Percentiles rank a stretch among this genome's conserved stretches.
phyloP scores from a whole-genome alignment of 441 rosid genomes.

The Aquilaria agallochum region DNA sequence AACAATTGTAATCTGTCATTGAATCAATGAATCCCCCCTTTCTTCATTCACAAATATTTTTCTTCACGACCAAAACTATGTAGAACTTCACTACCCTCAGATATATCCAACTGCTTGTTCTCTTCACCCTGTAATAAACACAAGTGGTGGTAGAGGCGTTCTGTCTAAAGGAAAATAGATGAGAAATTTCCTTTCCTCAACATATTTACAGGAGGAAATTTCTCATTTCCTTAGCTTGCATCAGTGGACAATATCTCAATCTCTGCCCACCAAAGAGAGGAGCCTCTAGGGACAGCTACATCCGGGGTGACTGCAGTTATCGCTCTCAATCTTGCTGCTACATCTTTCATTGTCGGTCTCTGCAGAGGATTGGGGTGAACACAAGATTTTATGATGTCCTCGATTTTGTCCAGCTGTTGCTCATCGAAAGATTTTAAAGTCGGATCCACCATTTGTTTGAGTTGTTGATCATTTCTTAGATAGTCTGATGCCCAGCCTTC shows the following conservation, averaged over 20 bases:
- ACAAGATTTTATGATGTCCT: conserved; percentile 33
- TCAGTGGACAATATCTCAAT: conserved; percentile 43
- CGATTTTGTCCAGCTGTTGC: conserved; percentile 31
- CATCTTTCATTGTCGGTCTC: conserved; percentile 39
- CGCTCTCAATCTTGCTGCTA: conserved; percentile 31
- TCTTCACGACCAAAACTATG: no score
- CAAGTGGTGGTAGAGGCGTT: background rate
- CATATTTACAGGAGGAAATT: conserved; percentile 3
- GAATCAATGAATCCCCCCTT: no score
- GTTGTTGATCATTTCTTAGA: conserved; percentile 32
- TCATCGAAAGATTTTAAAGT: conserved; percentile 33
- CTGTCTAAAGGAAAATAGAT: background rate
- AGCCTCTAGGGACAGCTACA: conserved; percentile 36
- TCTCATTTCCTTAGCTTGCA: conserved; percentile 12
- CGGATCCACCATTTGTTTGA: conserved; percentile 42
- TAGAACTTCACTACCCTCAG: background rate
- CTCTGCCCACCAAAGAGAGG: conserved; percentile 57
- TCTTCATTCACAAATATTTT: no score
- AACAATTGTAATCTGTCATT: no score
- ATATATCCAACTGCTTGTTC: conserved; percentile 26
- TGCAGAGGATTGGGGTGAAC: conserved; percentile 29
- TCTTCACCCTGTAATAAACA: conserved; percentile 14
- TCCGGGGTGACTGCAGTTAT: conserved; percentile 35
- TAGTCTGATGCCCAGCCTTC: conserved; percentile 44
- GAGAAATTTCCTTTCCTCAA: background rate